Evolutionary conservation across 1,284 basidiomycete species (phyloP).

Genomic region (Cystobasidium pallidum): DNA sequence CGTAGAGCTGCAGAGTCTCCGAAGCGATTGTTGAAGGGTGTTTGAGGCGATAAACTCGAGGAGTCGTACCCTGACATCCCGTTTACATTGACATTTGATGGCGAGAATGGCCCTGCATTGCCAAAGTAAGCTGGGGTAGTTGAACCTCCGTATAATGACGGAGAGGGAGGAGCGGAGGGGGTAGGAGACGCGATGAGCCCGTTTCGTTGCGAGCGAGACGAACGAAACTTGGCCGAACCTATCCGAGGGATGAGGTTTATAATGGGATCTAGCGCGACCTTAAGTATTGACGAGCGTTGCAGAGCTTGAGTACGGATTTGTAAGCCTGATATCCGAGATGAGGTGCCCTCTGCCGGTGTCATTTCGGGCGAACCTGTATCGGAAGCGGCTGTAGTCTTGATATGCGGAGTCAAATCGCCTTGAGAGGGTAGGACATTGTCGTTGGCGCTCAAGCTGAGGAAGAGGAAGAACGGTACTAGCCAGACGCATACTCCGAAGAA

Average conservation of each 20-base stretch:
- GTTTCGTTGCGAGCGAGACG: constrained; percentile 43
- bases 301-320: constrained; percentile 24
- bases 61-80: constrained; percentile 20
- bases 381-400: constrained; percentile 41
- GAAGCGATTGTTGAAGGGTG: constrained; percentile 40
- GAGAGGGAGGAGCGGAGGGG: constrained; percentile 38
- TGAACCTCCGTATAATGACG: constrained; percentile 25
- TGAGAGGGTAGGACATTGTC: constrained; percentile 80
- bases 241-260: constrained; percentile 40
- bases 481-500: constrained; percentile 93
- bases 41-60: constrained; percentile 30
- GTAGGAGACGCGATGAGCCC: constrained; percentile 46
- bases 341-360: constrained; percentile 3
- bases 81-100: constrained; percentile 6
- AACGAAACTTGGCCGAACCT: constrained; percentile 17
- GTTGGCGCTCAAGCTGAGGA: constrained; percentile 89
- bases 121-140: constrained; percentile 19
- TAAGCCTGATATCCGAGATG: neutral
- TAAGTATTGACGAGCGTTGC: constrained; percentile 44
- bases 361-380: constrained; percentile 26
- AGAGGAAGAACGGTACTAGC: constrained; percentile 86
- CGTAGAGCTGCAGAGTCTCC: constrained; percentile 23
- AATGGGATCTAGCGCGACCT: constrained; percentile 39
- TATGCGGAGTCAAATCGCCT: constrained; percentile 42
- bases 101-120: constrained; percentile 2